Percentiles rank a stretch among this genome's conserved stretches.
Conservation (phyloP, 2,329 filamentous ascomycete genomes). For the Trichoderma sp. region DNA sequence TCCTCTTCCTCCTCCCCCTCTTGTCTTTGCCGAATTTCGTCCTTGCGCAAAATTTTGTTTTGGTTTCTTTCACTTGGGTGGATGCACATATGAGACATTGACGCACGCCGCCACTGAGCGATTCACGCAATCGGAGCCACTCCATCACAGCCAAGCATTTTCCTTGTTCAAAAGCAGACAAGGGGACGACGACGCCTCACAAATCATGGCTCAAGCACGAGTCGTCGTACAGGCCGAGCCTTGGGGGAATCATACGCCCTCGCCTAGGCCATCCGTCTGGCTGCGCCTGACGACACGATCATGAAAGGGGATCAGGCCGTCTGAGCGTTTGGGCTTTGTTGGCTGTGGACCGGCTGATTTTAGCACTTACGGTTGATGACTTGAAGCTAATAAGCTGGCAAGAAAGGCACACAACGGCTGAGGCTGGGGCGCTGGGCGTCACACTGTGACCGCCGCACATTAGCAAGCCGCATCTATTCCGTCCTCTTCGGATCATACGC, state of each 20-base stretch:
- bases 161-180: neutral
- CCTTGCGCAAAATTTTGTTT: neutral
- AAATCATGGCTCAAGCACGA: constrained; percentile 1
- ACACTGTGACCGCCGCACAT: constrained; percentile 8
- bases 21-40: constrained; percentile 7
- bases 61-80: neutral
- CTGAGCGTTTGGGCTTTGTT: neutral
- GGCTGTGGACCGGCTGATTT: neutral
- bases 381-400: constrained; percentile 9
- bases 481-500: constrained; percentile 3
- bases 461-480: neutral
- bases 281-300: neutral
- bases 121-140: constrained; percentile 18
- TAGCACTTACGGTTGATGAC: neutral
- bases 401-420: neutral
- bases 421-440: neutral
- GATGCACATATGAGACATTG: constrained; percentile 7
- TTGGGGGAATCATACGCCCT: neutral
- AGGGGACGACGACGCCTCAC: constrained; percentile 5
- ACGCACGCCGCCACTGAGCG: constrained; percentile 2
- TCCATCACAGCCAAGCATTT: constrained; percentile 7
- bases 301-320: neutral
- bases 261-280: neutral
- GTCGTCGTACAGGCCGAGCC: constrained; percentile 8
- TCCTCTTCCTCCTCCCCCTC: neutral